Conservation (phyloP, 2,329 filamentous ascomycete species). For the Fusarium odoratissimum region DNA sequence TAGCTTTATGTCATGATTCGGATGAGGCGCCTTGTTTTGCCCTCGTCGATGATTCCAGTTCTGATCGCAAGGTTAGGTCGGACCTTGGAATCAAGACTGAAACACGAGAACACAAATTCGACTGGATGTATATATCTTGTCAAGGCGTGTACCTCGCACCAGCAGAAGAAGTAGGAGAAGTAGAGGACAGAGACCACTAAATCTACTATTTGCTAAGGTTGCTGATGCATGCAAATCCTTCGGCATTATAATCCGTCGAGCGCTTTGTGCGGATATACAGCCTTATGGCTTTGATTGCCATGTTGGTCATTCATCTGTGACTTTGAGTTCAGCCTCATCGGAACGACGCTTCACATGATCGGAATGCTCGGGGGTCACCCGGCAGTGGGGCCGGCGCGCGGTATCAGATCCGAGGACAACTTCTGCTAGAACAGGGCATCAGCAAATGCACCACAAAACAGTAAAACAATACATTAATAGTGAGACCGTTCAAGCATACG, state of each 20-base stretch:
- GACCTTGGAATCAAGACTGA: neutral
- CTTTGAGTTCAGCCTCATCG: neutral
- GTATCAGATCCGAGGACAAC: neutral
- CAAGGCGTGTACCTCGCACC: neutral
- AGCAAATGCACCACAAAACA: neutral
- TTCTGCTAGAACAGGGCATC: neutral
- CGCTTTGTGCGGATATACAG: neutral
- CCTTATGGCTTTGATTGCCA: neutral
- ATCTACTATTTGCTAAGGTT: neutral
- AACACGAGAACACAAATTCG: neutral
- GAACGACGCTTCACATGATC: slow-evolving; percentile 15
- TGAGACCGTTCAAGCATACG: too few relatives aligned
- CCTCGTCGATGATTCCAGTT: neutral
- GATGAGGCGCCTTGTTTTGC: neutral
- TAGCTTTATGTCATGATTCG: neutral
- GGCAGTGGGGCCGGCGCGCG: neutral
- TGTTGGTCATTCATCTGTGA: neutral
- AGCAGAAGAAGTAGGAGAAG: neutral
- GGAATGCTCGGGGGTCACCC: neutral
- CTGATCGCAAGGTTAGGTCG: neutral
- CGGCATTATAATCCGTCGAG: too few relatives aligned
- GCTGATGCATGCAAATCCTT: neutral
- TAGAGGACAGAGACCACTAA: neutral
- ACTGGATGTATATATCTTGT: neutral
- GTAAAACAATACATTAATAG: too few relatives aligned